Percentiles rank a stretch among this genome's conserved stretches.
Evolutionary conservation across 768 basidiomycete genomes (phyloP).

Genomic region (Mycena venus): DNA sequence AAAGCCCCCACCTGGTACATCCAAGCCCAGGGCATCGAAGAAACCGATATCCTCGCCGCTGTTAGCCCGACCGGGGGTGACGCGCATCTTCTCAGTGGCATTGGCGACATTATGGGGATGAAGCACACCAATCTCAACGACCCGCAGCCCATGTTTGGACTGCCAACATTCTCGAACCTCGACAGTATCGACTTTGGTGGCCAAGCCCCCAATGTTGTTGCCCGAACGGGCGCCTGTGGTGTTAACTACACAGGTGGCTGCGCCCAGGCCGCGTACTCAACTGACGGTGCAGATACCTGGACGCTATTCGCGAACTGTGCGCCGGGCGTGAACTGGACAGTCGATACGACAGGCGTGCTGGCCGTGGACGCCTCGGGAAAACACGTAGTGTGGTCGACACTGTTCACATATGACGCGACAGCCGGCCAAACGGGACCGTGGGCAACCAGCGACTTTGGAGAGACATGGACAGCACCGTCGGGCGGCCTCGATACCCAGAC

Average conservation of each 20-base stretch:
- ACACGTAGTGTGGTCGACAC: conserved; percentile 5
- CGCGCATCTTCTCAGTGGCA: conserved; percentile 11
- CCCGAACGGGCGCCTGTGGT: conserved; percentile 10
- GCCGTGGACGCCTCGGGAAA: conserved; percentile 8
- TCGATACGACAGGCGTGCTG: conserved; percentile 6
- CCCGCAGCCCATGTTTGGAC: conserved; percentile 12
- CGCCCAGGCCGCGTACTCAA: conserved; percentile 11
- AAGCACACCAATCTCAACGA: conserved; percentile 6
- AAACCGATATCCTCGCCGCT: conserved; percentile 12
- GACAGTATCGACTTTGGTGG: conserved; percentile 13
- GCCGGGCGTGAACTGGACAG: conserved; percentile 10
- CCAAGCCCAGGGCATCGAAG: conserved; percentile 11
- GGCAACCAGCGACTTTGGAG: conserved; percentile 11
- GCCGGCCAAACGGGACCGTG: conserved; percentile 11
- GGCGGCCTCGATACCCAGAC: conserved; percentile 8
- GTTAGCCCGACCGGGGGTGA: conserved; percentile 10
- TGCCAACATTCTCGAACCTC: conserved; percentile 9
- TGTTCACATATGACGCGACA: conserved; percentile 1
- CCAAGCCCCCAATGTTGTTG: conserved; percentile 8
- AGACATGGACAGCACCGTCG: conserved; percentile 9
- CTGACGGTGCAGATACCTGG: conserved; percentile 9
- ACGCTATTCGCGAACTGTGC: conserved; percentile 12
- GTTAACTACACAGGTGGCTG: conserved; percentile 9
- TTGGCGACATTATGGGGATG: conserved; percentile 12
- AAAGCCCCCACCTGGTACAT: conserved; percentile 10